A percentile compares a stretch with the other conserved stretches of the same genome.
Conservation (phyloP, 1,139 yeast species). For the Suhomyces ambrosiae region DNA sequence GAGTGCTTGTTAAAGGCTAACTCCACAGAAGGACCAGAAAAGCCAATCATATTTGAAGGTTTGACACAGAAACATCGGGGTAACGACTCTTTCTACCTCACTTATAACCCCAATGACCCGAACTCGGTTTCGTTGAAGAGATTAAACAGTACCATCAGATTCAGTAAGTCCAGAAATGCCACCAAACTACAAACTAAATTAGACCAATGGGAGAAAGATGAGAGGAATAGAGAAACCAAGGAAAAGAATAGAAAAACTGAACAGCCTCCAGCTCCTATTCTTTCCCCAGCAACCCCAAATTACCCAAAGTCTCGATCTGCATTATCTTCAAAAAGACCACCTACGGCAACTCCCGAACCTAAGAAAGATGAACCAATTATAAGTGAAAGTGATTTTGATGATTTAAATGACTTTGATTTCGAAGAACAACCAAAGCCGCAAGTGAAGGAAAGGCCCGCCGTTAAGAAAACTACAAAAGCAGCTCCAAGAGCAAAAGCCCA, state of each 20-base stretch:
- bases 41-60: conserved; percentile 44
- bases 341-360: conserved; percentile 21
- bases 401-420: conserved; percentile 28
- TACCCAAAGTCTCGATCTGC: conserved; percentile 5
- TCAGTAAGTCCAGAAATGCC: conserved; percentile 41
- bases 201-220: conserved; percentile 18
- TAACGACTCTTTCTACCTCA: conserved; percentile 36
- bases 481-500: not conserved
- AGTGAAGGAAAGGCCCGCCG: conserved; percentile 5
- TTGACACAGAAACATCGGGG: conserved; percentile 32
- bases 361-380: conserved; percentile 30
- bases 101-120: conserved; percentile 22
- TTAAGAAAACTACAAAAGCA: conserved; percentile 1
- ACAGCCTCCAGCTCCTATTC: not conserved
- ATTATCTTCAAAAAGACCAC: conserved; percentile 21
- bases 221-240: conserved; percentile 1
- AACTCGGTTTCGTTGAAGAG: conserved; percentile 26
- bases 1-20: conserved; percentile 37
- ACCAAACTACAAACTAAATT: conserved; percentile 21
- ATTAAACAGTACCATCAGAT: conserved; percentile 36
- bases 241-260: conserved; percentile 1
- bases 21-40: conserved; percentile 23
- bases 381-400: conserved; percentile 43
- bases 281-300: conserved; percentile 6
- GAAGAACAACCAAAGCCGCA: conserved; percentile 16